Evolutionary conservation across 257 asterid species (phyloP), one percentile per base, ranked within the genome.

Genomic region (Gentiana macrophylla): DNA sequence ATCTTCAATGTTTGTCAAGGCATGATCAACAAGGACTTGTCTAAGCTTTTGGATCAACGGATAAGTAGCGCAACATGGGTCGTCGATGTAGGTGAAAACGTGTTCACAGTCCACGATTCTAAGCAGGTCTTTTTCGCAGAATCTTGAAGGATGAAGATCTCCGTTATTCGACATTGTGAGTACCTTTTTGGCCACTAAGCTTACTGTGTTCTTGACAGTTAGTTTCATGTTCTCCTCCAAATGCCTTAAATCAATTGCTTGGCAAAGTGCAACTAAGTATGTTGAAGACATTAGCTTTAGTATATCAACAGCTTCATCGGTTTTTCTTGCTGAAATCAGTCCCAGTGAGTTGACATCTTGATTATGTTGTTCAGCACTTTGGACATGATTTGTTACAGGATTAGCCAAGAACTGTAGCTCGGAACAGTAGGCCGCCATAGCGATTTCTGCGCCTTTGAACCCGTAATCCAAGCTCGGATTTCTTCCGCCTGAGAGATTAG

Each of bases 391-490:
- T 7, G 69, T 69, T 13, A 69, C 73, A 35, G 73, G 73, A 13
- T 68, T 68, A 6, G 65, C 73, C 33, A 68, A 50, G 7, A 62
- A 68, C 51, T 68, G 68, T 4, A 68, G 62, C 59, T 68, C 73
- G 2, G 73, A 68, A 36, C 68, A 62, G 8, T 68, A 68, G 12
- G 73, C 37, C 1, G 73, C 73, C 69, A 68, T 68, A 15, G 72
- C 73, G 4, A 68, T 62, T 38, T 68, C 73, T 1, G 68, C 73
- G 0, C 73, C 73, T 41, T 68, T 68, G 33, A 68, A 68, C 0
- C 73, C 73, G 33, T 68, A 68, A 68, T 68, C 68, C 73, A 68
- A 37, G 68, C 68, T 68, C 12, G 68, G 73, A 52, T 68, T 62
- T 32, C 64, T 48, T 8, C 68, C 68, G 5, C 64, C 73, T 0